Evolutionary conservation across 1,284 basidiomycete species (phyloP), one percentile per base, ranked within the genome.

Genomic region (Microbotryomycetes sp.): DNA sequence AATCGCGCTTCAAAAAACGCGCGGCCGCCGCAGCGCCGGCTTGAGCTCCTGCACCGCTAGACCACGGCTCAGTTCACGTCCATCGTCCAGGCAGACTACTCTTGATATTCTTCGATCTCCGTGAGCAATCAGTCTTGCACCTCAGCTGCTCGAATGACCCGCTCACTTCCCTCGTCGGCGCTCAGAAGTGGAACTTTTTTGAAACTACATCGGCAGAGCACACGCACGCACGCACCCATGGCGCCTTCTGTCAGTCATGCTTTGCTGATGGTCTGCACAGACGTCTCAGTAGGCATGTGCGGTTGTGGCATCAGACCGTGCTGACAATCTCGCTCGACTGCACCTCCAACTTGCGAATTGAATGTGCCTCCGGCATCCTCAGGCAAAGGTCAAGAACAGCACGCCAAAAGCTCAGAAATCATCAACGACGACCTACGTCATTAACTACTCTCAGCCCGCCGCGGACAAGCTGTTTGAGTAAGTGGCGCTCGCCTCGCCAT

Each of bases 391-490:
- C 11, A 41, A 41, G 18, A 18, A 9, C 9, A 41, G 18, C 18
- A 18, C 35, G 18, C 18, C 35, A 41, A 41, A 41, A 41, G 29
- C 63, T 5, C 45, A 61, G 56, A 66, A 63, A 48, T 9, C 35
- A 41, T n/a, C n/a, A n/a, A 9, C 35, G 58, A 60, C 35, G 64
- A 62, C 57, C 67, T 76, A 73, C 74, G 72, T 74, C 74, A 74
- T 78, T 62, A 76, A 78, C 74, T 78, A 76, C 73, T 74, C 73
- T 24, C 76, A 74, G 48, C 77, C 77, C 55, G 76, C 76, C 66
- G 76, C 75, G 71, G 77, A 78, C 73, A 74, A 74, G 66, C 76
- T 78, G 35, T 41, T 41, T 18, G 35, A 41, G 35, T 41, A 18
- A 41, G 35, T 41, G 35, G n/a, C n/a, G n/a, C n/a, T n/a, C n/a